Conservation (phyloP, 148 eudicot genomes). For the Chenopodium suecicum region DNA sequence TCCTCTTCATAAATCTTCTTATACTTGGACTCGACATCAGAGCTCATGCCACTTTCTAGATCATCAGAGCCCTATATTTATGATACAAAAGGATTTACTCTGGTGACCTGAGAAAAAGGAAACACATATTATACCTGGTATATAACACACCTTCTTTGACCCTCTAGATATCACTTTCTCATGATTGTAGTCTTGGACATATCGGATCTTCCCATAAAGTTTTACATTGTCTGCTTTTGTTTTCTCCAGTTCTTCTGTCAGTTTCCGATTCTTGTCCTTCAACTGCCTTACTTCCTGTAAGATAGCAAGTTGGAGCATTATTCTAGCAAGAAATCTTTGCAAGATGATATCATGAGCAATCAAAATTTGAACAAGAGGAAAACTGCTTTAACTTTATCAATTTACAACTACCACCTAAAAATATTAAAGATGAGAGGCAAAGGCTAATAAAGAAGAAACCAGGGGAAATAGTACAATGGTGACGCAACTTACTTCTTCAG, state of each 20-base stretch:
- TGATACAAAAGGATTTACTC: constrained; percentile 19
- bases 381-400: neutral
- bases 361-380: neutral
- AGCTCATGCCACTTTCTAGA: constrained; percentile 86
- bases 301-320: neutral
- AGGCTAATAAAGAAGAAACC: neutral
- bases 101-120: constrained; percentile 11
- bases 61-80: constrained; percentile 74
- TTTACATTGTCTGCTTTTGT: constrained; percentile 96
- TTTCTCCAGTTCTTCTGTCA: constrained; percentile 82
- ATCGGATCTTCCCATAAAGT: constrained; percentile 97
- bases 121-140: constrained; percentile 9
- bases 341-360: neutral
- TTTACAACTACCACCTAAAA: neutral
- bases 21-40: constrained; percentile 98
- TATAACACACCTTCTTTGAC: constrained; percentile 69
- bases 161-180: constrained; percentile 98
- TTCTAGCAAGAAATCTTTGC: neutral
- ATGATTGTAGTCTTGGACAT: constrained; percentile 91
- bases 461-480: neutral
- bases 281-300: constrained; percentile 82
- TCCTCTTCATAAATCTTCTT: constrained; percentile 98
- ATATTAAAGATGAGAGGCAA: neutral
- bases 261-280: constrained; percentile 76
- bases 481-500: constrained; percentile 74